phyloP scores from a whole-genome alignment of 2,329 filamentous ascomycete species.

The Cladophialophora yegresii region DNA sequence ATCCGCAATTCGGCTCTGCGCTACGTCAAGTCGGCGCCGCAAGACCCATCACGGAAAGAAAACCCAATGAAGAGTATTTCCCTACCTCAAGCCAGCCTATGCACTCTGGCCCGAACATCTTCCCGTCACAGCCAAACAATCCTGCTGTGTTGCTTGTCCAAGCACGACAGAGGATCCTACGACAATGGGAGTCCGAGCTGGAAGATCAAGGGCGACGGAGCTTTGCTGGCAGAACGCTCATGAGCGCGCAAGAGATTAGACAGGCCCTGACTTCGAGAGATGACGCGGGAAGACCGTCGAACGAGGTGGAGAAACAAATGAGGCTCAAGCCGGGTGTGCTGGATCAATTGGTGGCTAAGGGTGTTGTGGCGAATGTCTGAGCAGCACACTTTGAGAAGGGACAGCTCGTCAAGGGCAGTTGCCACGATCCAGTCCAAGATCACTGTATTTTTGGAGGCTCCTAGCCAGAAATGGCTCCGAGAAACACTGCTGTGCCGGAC shows the following conservation, averaged over 20 bases:
- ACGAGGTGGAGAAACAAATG: conserved; percentile 50
- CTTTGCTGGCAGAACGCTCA: conserved; percentile 48
- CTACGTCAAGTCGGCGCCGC: conserved; percentile 66
- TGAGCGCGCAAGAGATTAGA: conserved; percentile 55
- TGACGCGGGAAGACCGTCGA: conserved; percentile 41
- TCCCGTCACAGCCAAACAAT: conserved; percentile 47
- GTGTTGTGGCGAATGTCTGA: conserved; percentile 31
- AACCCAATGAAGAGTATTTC: conserved; percentile 36
- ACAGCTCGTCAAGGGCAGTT: background rate
- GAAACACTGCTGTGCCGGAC: background rate
- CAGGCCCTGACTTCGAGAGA: conserved; percentile 54
- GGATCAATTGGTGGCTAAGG: conserved; percentile 31
- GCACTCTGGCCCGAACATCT: conserved; percentile 42
- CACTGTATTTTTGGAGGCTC: background rate
- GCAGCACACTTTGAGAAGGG: background rate
- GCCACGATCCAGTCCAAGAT: background rate
- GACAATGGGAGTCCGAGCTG: conserved; percentile 58
- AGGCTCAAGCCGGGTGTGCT: conserved; percentile 50
- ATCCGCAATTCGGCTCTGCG: conserved; percentile 73
- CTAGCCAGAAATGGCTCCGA: background rate
- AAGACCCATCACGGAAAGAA: conserved; percentile 49
- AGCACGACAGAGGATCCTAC: conserved; percentile 54
- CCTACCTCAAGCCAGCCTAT: conserved; percentile 38
- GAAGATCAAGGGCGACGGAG: conserved; percentile 49
- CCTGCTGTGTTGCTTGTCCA: conserved; percentile 58